phyloP scores from a whole-genome alignment of 1,284 basidiomycete species.

The Sanghuangporus baumii region DNA sequence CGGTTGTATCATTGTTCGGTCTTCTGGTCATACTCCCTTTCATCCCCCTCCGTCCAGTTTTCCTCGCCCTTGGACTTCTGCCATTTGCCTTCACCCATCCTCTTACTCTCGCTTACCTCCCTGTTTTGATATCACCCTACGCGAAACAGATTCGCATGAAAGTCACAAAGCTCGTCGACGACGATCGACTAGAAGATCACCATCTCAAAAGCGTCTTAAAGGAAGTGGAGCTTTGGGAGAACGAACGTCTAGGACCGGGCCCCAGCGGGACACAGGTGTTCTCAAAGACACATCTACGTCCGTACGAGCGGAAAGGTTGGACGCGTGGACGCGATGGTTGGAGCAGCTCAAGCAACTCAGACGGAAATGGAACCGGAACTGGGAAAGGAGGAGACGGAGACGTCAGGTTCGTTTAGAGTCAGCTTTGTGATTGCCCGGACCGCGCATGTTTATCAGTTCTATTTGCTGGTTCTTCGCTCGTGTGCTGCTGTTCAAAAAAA shows the following conservation, averaged over 20 bases:
- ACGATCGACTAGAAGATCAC: conserved; percentile 57
- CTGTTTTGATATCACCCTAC: conserved; percentile 26
- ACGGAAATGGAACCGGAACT: conserved; percentile 28
- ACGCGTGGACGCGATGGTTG: conserved; percentile 69
- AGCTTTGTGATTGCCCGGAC: background rate
- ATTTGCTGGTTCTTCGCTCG: too few species aligned
- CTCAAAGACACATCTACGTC: conserved; percentile 50
- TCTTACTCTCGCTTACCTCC: conserved; percentile 28
- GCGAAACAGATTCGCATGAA: conserved; percentile 22
- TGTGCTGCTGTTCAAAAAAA: too few species aligned
- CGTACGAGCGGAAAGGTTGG: conserved; percentile 57
- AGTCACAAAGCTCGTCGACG: conserved; percentile 45
- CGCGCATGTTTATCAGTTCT: background rate
- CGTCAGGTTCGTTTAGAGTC: conserved; percentile 51
- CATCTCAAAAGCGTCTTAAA: conserved; percentile 58
- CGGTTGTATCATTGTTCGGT: conserved; percentile 40
- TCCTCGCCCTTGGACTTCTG: conserved; percentile 47
- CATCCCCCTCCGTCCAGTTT: conserved; percentile 54
- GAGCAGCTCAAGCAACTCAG: conserved; percentile 44
- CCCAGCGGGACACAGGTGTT: conserved; percentile 34
- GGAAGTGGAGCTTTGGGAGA: conserved; percentile 73
- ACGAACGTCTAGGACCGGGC: conserved; percentile 49
- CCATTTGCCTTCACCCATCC: conserved; percentile 55
- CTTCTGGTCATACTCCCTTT: conserved; percentile 40
- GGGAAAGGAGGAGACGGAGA: conserved; percentile 23